Evolutionary conservation across 2,329 filamentous ascomycete species (phyloP), one percentile per base, ranked within the genome.

Genomic region (Colletotrichum tropicale): DNA sequence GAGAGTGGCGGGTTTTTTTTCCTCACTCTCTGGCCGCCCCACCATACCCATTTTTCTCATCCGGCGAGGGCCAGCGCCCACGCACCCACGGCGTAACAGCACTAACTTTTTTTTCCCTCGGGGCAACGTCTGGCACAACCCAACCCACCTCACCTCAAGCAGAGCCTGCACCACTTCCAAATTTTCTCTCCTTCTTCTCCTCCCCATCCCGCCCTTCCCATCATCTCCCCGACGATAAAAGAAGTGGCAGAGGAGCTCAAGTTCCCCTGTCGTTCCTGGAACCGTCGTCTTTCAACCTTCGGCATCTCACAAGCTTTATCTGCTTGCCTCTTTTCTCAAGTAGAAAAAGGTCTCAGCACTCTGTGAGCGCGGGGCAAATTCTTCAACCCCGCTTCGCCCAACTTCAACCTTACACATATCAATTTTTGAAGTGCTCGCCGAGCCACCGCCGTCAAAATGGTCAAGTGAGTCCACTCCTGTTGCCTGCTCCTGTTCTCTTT

Each of bases 371-470:
- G 78, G 79, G 79, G 79, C 77, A 77, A 70, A 77, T 70, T 74
- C 69, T 86, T 85, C 82, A 85, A 87, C 86, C 86, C 86, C 86
- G 85, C 86, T 87, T 86, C 78, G 81, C 79, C 79, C 80, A 76
- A 81, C 82, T 81, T 81, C 82, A 66, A 70, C 70, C 77, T 70
- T 77, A 80, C 80, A 82, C 80, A 80, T 82, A 82, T 79, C 81
- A 77, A 75, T 75, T 82, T 84, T 84, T 80, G 83, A 84, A 48
- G 85, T 83, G 84, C 78, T 86, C 82, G 84, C 81, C 82, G 79
- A 82, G 86, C 86, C 87, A 94, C 92, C 87, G 95, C 96, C 95
- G 95, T 90, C 94, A 98, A 96, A 88, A 99, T 99, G 97, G 97
- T 99, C 88, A 98, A 98, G 96, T 98, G 94, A 94, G 96, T 96